Base-by-base conservation (phyloP, 805 yeast species). In the Yamadazyma sp. region DNA sequence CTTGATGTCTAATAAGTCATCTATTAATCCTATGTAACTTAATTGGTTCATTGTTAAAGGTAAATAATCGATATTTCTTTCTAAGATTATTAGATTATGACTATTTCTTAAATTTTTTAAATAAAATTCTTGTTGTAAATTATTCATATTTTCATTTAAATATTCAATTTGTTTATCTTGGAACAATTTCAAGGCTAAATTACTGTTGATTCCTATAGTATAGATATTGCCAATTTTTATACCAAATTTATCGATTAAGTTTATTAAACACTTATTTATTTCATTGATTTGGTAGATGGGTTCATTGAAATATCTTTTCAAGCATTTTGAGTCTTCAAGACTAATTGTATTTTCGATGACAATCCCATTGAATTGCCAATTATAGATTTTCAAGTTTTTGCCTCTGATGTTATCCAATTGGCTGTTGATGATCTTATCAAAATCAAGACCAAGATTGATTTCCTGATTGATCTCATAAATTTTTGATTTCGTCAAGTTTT, bases 1-100 rank as follows among this genome's bases (percentile, higher is more conserved):
- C 10, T 70, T 64, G 5, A 81, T 60, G 4, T 74, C 77, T 45
- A 78, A 69, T 9, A 78, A 54, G 47, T 89, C 96, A 53, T 85
- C 89, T 14, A 88, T 64, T 11, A 93, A 64, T 0, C 98, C 98
- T 12, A 75, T 67, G 54, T 89, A 91, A 2, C 87, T 84, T 47
- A 89, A 60, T 49, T 89, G 97, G 17, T 80, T 76, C 36, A 87
- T 60, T 8, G 86, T 49, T 1, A 87, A 81, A 1, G 95, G 77
- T 4, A 84, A 56, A 27, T 76, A 70, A 58, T 91, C 98, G 19
- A 81, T 55, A 35, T 80, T 76, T 31, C 98, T 65, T 52, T 91
- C 98, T 14, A 91, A 51, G 1, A 89, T 80, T 5, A 91, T 69
- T 19, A 89, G 59, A 50, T 91, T 94, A 33, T 79, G 73, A 39